Evolutionary conservation across 352 stramenopile species (phyloP), one percentile per base, ranked within the genome.

Genomic region (Pythium brassicae): DNA sequence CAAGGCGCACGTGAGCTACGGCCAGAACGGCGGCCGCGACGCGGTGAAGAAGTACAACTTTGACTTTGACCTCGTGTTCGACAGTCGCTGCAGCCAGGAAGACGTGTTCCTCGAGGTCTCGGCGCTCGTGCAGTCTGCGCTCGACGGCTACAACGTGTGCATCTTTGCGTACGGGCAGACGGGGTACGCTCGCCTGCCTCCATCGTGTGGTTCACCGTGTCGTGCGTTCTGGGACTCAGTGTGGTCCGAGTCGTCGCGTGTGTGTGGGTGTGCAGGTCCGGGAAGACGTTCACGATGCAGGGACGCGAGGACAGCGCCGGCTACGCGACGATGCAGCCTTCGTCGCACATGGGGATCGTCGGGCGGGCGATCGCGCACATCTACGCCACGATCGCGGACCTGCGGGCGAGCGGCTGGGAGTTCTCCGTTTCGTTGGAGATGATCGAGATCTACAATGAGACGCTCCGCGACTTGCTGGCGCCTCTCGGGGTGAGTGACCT

Each of bases 401-500:
- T 92, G 46, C 65, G 58, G 17, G 68, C 68, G 20, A 88, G 80
- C 29, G 82, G 84, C 20, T 95, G 86, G 86, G 59, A 73, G n/a
- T 93, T 92, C 48, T 61, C 49, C 19, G 71, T 90, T 12, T 86
- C 59, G 25, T 50, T 94, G 26, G 83, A 94, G 62, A 82, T 99
- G 65, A 78, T 98, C 25, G 96, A 99, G 74, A 97, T 99, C 50
- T 99, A 99, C 81, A 99, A 99, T 58, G 96, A 99, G 68, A 89
- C 95, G 15, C 74, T 99, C 34, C 76, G 87, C 11, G 96, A 99
- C 58, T 60, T 99, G 37, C 70, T 99, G 27, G 72, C 83, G 42
- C 59, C 72, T n/a, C 53, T 47, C 35, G 70, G 71, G 29, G 78
- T 87, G 76, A 54, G 76, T 69, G 5, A n/a, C n/a, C n/a, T n/a